These are phyloP conservation scores for Schwanniomyces vanrijiae DNA, from an alignment of 805 yeast species.

Conservation along the genomic window DNA sequence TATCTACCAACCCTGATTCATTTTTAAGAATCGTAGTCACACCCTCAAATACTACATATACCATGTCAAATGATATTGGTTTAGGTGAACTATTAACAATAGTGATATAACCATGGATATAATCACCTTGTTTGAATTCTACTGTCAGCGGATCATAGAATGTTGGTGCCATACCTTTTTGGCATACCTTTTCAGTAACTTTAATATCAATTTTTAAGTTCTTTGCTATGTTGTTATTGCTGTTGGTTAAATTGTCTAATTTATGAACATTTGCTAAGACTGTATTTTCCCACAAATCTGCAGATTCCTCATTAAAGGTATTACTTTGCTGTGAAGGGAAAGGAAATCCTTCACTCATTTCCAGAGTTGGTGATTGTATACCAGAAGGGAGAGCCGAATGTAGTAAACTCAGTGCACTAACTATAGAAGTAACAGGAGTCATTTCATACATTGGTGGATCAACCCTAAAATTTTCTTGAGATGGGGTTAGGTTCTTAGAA, in stretches of 20 bases:
- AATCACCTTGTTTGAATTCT: constrained; percentile 43
- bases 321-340: constrained; percentile 6
- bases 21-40: constrained; percentile 25
- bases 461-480: constrained; percentile 37
- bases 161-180: constrained; percentile 37
- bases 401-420: constrained; percentile 8
- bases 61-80: constrained; percentile 44
- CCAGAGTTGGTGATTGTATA: constrained; percentile 9
- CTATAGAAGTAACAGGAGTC: constrained; percentile 19
- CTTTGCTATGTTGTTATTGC: constrained; percentile 25
- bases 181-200: constrained; percentile 40
- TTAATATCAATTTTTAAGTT: constrained; percentile 31
- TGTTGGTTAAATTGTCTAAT: constrained; percentile 33
- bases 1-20: constrained; percentile 20
- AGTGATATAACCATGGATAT: constrained; percentile 44
- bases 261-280: constrained; percentile 43
- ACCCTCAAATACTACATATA: constrained; percentile 45
- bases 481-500: constrained; percentile 33
- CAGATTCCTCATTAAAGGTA: constrained; percentile 22
- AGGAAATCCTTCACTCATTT: not conserved
- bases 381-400: constrained; percentile 3
- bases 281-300: constrained; percentile 40
- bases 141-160: constrained; percentile 29
- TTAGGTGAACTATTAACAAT: constrained; percentile 26
- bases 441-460: constrained; percentile 41